A percentile compares a stretch with the other conserved stretches of the same genome.
These are phyloP conservation scores for Salvia hispanica DNA, from an alignment of 257 asterid genomes.

Conservation along the genomic window DNA sequence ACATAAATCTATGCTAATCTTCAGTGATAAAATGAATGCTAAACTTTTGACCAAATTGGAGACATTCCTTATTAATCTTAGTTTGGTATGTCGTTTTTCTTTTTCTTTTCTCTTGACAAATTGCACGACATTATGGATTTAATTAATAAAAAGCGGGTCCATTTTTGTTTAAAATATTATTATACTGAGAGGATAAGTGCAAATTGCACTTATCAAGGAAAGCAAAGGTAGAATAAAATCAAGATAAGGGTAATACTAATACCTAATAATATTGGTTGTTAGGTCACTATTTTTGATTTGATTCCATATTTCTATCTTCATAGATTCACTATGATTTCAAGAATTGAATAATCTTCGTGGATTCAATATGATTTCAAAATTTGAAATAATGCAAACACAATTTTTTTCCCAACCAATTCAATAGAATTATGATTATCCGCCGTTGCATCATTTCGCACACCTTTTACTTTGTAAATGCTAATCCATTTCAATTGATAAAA, in stretches of 20 bases:
- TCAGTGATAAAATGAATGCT: slow-evolving; percentile 8
- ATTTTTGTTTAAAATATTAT: slow-evolving; percentile 16
- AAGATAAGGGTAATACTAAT: neutral
- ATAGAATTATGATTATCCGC: neutral
- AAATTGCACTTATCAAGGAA: slow-evolving; percentile 24
- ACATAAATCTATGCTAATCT: slow-evolving; percentile 5
- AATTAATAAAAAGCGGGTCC: slow-evolving; percentile 29
- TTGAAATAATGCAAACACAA: neutral
- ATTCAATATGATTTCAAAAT: neutral
- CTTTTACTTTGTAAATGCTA: neutral
- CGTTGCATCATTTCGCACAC: neutral
- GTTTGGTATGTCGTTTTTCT: slow-evolving; percentile 15
- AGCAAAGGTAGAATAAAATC: slow-evolving; percentile 32
- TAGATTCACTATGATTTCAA: neutral
- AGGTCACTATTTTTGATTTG: slow-evolving; percentile 29
- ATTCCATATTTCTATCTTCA: slow-evolving; percentile 11
- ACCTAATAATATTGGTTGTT: slow-evolving; percentile 2
- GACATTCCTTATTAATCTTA: slow-evolving; percentile 19
- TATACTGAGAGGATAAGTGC: slow-evolving; percentile 10
- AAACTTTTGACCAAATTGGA: slow-evolving; percentile 31
- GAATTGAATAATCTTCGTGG: neutral
- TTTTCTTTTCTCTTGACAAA: neutral
- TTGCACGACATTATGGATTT: slow-evolving; percentile 10
- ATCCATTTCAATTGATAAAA: too few relatives aligned
- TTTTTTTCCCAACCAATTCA: neutral